Evolutionary conservation across 495 filamentous ascomycete species (phyloP), one percentile per base, ranked within the genome.

Genomic region (Penicillium herquei): DNA sequence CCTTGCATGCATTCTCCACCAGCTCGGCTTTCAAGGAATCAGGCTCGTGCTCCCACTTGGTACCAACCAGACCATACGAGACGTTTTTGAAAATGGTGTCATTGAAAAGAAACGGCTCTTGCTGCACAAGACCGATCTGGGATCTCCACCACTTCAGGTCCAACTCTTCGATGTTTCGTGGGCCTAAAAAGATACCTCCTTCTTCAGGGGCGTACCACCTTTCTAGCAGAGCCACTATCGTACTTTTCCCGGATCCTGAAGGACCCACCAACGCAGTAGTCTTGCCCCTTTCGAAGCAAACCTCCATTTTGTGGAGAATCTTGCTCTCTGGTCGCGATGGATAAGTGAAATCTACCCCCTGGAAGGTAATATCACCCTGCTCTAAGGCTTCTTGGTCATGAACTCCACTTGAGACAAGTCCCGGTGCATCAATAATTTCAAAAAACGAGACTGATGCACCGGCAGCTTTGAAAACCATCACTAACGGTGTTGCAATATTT

Each of bases 121-220:
- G 65, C 39, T 59, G 59, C 26, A 97, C 92, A 7, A 97, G 78
- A 0, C 87, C 82, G 43, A 96, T 88, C 39, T 95, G 84, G 53
- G 87, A 83, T 44, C 92, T 81, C 50, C 94, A 73, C 92, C 91
- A 97, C 34, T 81, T 82, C 30, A 96, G 75, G 64, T 96, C 94
- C 56, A 96, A 41, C 30, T 79, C 70, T 13, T 76, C 70, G 44
- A 86, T 75, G 8, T 81, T 74, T 18, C 57, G 66, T 5, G 73
- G 70, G 33, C 72, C 43, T 11, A 46, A 46, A 46, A 30, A 26
- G 0, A 46, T 32, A 6, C 13, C 14, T 7, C 43, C 43, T 3
- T 26, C 26, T 31, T 31, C 21, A 14, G 43, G 43, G 30, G 30
- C 18, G 43, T 90, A 90, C 78, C 81, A 88, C 51, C 87, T 67